These are phyloP conservation scores for Serendipita sp. DNA, from an alignment of 768 basidiomycete genomes.

Conservation along the genomic window DNA sequence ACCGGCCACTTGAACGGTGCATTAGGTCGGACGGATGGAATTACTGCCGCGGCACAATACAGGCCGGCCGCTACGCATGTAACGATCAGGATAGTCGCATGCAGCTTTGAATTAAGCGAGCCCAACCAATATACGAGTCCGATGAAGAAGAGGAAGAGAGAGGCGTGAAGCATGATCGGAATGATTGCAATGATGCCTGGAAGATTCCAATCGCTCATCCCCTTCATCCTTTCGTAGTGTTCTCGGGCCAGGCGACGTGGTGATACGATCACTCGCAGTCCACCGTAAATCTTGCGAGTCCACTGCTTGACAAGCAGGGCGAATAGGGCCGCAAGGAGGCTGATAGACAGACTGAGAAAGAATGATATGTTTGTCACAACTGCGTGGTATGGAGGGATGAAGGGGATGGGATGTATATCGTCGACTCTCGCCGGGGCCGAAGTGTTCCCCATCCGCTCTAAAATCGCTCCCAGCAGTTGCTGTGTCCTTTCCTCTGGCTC, in stretches of 20 bases:
- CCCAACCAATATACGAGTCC: conserved; percentile 13
- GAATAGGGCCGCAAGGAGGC: conserved; percentile 16
- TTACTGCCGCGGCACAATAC: background rate
- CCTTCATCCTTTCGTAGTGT: conserved; percentile 15
- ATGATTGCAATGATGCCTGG: conserved; percentile 15
- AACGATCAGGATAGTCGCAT: background rate
- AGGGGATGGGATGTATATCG: background rate
- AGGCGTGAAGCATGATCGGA: conserved; percentile 15
- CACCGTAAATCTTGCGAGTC: conserved; percentile 12
- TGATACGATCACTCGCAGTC: conserved; percentile 8
- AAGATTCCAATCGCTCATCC: conserved; percentile 15
- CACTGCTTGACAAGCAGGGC: conserved; percentile 20
- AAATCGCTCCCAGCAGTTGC: background rate
- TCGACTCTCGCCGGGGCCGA: background rate
- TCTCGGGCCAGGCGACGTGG: conserved; percentile 7
- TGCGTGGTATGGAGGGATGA: conserved; percentile 18
- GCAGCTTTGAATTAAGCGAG: conserved; percentile 4
- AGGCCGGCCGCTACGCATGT: background rate
- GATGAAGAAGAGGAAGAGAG: conserved; percentile 14
- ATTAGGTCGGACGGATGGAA: background rate
- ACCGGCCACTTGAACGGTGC: background rate
- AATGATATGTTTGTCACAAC: conserved; percentile 24
- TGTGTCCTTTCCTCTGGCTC: conserved; percentile 5
- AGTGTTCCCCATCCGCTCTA: background rate
- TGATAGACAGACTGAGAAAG: conserved; percentile 17